Percentiles rank a stretch among this genome's conserved stretches.
Conservation (phyloP, 2,329 filamentous ascomycete species). For the Colletotrichum tabaci region DNA sequence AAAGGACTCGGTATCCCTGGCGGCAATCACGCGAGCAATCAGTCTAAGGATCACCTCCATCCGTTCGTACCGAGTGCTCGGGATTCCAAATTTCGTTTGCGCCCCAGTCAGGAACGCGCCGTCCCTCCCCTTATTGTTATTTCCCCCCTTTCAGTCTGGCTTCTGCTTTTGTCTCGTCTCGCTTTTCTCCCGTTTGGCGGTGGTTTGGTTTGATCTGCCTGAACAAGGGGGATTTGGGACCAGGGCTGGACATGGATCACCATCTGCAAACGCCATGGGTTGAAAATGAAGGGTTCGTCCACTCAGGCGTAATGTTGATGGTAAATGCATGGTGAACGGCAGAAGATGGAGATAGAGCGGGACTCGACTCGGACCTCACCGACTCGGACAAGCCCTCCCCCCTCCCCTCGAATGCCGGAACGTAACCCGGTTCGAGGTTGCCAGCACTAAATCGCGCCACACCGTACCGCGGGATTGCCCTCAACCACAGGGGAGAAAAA, state of each 20-base stretch:
- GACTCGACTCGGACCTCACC: constrained; percentile 19
- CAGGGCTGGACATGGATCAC: neutral
- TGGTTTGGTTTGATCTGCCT: neutral
- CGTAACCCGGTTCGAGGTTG: constrained; percentile 21
- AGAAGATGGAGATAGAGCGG: neutral
- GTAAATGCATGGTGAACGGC: constrained; percentile 28
- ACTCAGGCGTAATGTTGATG: neutral
- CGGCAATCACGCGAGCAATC: constrained; percentile 32
- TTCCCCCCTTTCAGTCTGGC: neutral
- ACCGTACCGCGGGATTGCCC: neutral
- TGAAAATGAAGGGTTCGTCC: constrained; percentile 6
- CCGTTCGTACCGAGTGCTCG: constrained; percentile 39
- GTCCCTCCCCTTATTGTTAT: neutral
- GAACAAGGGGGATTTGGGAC: neutral
- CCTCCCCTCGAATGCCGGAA: constrained; percentile 19
- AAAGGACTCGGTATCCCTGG: constrained; percentile 28
- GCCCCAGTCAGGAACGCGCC: constrained; percentile 9
- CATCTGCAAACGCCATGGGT: constrained; percentile 18
- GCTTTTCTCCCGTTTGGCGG: neutral
- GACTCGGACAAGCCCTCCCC: constrained; percentile 16
- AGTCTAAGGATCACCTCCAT: constrained; percentile 33
- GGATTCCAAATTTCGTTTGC: constrained; percentile 37
- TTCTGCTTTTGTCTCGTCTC: neutral
- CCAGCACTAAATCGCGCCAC: constrained; percentile 5
- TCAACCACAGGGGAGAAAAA: too few relatives aligned